A percentile compares a stretch with the other conserved stretches of the same genome.
Evolutionary conservation across 495 filamentous ascomycete genomes (phyloP).

Genomic region (Penicillium parvum): DNA sequence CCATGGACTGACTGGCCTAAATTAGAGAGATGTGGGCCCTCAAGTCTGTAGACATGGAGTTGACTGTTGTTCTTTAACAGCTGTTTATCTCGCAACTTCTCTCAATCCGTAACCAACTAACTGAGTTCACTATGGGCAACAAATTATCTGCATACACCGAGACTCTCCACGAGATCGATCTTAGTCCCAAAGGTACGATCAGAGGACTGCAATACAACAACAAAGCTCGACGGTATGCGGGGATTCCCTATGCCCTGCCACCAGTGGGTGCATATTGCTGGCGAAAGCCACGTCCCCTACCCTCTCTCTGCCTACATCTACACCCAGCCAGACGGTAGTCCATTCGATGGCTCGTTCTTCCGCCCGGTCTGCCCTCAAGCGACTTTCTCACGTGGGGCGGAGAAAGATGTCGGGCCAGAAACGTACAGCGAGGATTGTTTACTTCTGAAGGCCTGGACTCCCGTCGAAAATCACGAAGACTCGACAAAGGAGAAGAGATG

Average conservation of each 20-base stretch:
- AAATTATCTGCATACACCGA: constrained; percentile 9
- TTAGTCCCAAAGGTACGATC: constrained; percentile 8
- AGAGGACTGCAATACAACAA: constrained; percentile 21
- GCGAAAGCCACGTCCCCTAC: constrained; percentile 38
- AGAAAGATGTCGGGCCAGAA: constrained; percentile 15
- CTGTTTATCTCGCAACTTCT: too few species aligned
- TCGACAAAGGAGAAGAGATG: constrained; percentile 36
- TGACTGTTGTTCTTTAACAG: too few species aligned
- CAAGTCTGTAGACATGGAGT: not conserved
- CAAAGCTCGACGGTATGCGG: constrained; percentile 31
- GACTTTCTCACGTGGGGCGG: constrained; percentile 18
- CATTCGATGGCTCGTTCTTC: constrained; percentile 38
- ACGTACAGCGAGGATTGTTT: constrained; percentile 43
- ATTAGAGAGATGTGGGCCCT: not conserved
- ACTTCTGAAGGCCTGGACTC: constrained; percentile 41
- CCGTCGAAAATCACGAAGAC: constrained; percentile 18
- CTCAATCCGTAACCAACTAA: not conserved
- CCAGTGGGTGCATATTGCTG: constrained; percentile 28
- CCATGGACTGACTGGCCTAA: not conserved
- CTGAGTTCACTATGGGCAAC: constrained; percentile 8
- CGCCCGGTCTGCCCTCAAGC: constrained; percentile 45
- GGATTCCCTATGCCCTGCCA: constrained; percentile 3
- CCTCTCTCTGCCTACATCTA: constrained; percentile 28
- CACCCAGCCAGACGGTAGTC: constrained; percentile 8
- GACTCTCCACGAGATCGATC: constrained; percentile 2